Evolutionary conservation across 768 basidiomycete species (phyloP).

Genomic region (Pholiota microspora): DNA sequence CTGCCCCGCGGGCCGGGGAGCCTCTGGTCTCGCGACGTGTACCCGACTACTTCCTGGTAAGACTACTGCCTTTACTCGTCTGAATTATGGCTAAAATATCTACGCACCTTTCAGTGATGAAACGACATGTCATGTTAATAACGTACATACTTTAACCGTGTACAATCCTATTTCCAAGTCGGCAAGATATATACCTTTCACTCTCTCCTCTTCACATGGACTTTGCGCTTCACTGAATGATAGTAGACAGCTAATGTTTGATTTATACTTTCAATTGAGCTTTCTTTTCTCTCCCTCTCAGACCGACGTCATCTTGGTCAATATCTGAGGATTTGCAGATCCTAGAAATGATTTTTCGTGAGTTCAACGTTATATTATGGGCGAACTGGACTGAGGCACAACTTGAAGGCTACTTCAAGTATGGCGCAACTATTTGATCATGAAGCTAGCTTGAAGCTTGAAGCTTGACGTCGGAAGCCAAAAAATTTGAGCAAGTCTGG

Average conservation of each 20-base stretch:
- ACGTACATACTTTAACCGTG: constrained; percentile 31
- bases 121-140: constrained; percentile 27
- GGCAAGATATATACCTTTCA: constrained; percentile 28
- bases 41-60: constrained; percentile 90
- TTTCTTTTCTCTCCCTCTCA: background rate
- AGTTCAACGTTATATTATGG: no score
- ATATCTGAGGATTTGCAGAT: no score
- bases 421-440: no score
- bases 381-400: no score
- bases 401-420: no score
- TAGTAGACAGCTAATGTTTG: constrained; percentile 8
- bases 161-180: constrained; percentile 28
- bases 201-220: constrained; percentile 8
- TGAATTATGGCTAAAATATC: background rate
- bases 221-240: constrained; percentile 4
- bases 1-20: constrained; percentile 97
- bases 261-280: constrained; percentile 2
- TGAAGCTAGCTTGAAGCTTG: no score
- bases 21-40: constrained; percentile 95
- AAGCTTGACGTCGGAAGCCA: no score
- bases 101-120: constrained; percentile 19
- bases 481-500: no score
- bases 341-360: no score
- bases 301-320: background rate
- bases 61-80: constrained; percentile 24